These are phyloP conservation scores for Acanthamoeba sp. DNA, from an alignment of 208 protist genomes.

Conservation along the genomic window DNA sequence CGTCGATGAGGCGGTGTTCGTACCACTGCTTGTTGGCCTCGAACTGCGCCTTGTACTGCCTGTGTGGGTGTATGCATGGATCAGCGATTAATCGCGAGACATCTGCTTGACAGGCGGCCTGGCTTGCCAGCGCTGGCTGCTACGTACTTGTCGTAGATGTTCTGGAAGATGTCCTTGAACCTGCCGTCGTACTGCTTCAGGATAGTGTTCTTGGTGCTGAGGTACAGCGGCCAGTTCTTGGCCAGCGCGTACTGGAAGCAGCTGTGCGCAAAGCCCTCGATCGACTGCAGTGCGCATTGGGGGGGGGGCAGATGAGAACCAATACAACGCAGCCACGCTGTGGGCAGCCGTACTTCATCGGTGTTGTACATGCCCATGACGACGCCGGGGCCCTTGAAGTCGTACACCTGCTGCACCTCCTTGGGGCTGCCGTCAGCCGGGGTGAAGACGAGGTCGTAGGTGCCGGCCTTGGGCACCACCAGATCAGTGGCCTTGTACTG, in stretches of 20 bases:
- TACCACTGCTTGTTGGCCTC: constrained; percentile 67
- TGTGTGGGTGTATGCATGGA: neutral
- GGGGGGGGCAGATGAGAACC: neutral
- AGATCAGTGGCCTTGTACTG: constrained; percentile 97
- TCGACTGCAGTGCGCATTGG: constrained; percentile 90
- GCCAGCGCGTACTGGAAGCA: constrained; percentile 96
- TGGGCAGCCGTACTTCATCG: constrained; percentile 82
- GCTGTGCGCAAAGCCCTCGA: constrained; percentile 95
- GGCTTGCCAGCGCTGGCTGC: neutral
- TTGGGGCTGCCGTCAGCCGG: constrained; percentile 86
- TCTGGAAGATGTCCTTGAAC: constrained; percentile 98
- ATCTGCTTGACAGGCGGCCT: too few relatives aligned
- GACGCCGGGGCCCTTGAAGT: constrained; percentile 92
- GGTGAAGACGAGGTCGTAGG: constrained; percentile 95
- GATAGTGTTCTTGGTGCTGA: constrained; percentile 99
- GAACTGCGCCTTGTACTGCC: constrained; percentile 69
- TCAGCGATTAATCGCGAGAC: too few relatives aligned
- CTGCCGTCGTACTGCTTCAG: constrained; percentile 98
- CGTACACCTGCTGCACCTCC: constrained; percentile 89
- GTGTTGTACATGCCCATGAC: constrained; percentile 98
- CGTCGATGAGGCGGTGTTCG: constrained; percentile 98
- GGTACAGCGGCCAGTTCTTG: constrained; percentile 95
- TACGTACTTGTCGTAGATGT: constrained; percentile 91
- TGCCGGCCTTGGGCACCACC: constrained; percentile 91
- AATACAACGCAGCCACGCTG: neutral